Evolutionary conservation across 1,139 yeast species (phyloP).

Genomic region (Blastobotrys indianensis): DNA sequence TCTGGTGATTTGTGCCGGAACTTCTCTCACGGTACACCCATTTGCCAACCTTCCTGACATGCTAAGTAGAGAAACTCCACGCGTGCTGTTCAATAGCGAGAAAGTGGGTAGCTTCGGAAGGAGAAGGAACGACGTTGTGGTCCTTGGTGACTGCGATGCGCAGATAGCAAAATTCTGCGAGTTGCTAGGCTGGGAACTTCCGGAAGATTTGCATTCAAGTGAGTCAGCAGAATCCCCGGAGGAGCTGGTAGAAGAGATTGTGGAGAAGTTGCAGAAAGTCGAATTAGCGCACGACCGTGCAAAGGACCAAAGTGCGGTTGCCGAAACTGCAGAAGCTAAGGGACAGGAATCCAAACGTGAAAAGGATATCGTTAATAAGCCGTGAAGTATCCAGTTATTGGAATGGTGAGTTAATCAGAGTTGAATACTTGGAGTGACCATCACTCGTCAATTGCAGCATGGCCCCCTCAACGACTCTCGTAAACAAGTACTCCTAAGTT

Average conservation of each 20-base stretch:
- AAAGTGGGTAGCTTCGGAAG: conserved; percentile 60
- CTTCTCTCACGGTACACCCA: conserved; percentile 83
- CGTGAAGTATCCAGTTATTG: no score
- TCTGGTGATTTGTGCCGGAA: conserved; percentile 84
- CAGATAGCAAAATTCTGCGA: conserved; percentile 50
- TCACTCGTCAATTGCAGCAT: no score
- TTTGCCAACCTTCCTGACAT: conserved; percentile 79
- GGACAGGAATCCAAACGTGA: no score
- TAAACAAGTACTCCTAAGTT: no score
- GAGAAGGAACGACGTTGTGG: conserved; percentile 54
- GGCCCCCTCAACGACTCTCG: no score
- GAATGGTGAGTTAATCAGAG: no score
- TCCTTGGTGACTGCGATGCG: conserved; percentile 58
- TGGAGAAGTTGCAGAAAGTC: conserved; percentile 18
- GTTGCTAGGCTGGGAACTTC: conserved; percentile 59
- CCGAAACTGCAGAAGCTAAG: no score
- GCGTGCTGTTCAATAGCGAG: conserved; percentile 71
- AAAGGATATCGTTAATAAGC: no score
- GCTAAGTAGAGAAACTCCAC: conserved; percentile 41
- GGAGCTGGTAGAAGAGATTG: conserved; percentile 11
- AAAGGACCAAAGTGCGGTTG: neutral
- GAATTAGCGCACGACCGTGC: conserved; percentile 2
- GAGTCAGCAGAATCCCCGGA: conserved; percentile 9
- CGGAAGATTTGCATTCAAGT: conserved; percentile 32
- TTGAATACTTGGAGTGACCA: no score